Evolutionary conservation across 306 rosid genomes (phyloP).

Genomic region (Corylus americana): DNA sequence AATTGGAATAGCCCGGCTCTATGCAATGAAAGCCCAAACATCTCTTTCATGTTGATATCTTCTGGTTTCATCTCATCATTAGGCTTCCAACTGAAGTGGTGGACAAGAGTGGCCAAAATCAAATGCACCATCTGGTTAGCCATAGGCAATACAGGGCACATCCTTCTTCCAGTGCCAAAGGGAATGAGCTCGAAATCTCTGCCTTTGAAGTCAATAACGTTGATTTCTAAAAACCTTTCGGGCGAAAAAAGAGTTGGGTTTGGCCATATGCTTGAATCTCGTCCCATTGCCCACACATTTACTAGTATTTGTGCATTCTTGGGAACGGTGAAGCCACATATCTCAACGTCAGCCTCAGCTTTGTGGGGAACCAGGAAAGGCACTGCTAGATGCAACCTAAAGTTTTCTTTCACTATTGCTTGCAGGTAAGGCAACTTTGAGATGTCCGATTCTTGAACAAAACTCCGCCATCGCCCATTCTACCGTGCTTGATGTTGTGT

Average conservation of each 20-base stretch:
- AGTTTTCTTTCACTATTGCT: conserved; percentile 31
- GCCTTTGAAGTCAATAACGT: conserved; percentile 14
- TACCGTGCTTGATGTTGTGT: conserved; percentile 19
- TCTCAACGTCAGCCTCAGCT: not conserved
- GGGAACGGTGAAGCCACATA: conserved; percentile 7
- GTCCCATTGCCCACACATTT: conserved; percentile 25
- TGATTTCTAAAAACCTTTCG: conserved; percentile 21
- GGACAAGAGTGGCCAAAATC: conserved; percentile 24
- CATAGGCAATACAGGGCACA: conserved; percentile 23
- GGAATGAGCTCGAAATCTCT: conserved; percentile 21
- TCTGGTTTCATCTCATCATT: not conserved
- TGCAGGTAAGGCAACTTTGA: conserved; percentile 4
- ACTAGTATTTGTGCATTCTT: conserved; percentile 8
- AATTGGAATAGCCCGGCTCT: not conserved
- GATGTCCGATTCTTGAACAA: conserved; percentile 8
- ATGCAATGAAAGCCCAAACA: not conserved
- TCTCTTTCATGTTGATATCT: conserved; percentile 5
- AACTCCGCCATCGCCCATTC: conserved; percentile 43
- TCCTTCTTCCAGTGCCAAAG: conserved; percentile 34
- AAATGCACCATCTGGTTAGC: not conserved
- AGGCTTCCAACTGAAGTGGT: conserved; percentile 23
- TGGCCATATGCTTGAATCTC: conserved; percentile 15
- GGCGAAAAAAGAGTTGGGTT: conserved; percentile 23
- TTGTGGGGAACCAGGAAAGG: conserved; percentile 21
- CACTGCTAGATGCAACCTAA: conserved; percentile 29